phyloP scores from a whole-genome alignment of 805 yeast genomes.

The Cyberlindnera subsufficiens region DNA sequence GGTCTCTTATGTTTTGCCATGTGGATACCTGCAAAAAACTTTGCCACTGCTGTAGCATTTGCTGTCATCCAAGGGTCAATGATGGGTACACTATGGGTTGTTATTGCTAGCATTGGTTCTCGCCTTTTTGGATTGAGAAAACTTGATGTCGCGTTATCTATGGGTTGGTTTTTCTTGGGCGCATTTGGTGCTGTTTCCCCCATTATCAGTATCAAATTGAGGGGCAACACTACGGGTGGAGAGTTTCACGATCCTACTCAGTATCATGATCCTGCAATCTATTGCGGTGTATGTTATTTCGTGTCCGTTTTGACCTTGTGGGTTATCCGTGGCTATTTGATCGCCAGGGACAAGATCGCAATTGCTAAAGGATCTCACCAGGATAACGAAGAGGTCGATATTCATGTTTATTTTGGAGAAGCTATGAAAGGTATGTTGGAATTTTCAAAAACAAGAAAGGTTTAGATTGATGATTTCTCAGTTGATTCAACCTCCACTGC shows the following conservation, averaged over 20 bases:
- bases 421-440: conserved; percentile 6
- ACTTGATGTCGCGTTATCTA: conserved; percentile 41
- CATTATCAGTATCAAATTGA: conserved; percentile 50
- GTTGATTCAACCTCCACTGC: no score
- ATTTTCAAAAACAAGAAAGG: conserved; percentile 6
- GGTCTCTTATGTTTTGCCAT: conserved; percentile 39
- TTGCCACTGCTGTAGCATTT: conserved; percentile 48
- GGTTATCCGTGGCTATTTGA: conserved; percentile 48
- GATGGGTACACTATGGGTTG: conserved; percentile 60
- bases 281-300: conserved; percentile 51
- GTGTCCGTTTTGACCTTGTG: conserved; percentile 38
- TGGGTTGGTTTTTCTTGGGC: conserved; percentile 51
- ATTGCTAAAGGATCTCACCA: conserved; percentile 20
- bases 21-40: conserved; percentile 55
- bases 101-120: conserved; percentile 45
- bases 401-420: conserved; percentile 8
- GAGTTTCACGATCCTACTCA: conserved; percentile 34
- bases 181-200: conserved; percentile 50
- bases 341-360: conserved; percentile 39
- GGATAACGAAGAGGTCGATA: conserved; percentile 24
- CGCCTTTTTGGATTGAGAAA: conserved; percentile 49
- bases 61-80: conserved; percentile 46
- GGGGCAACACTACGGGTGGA: conserved; percentile 25
- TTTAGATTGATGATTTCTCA: neutral
- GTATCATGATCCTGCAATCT: conserved; percentile 48